These are phyloP conservation scores for Eucalyptus sp. DNA, from an alignment of 345 rosid species.

Conservation along the genomic window DNA sequence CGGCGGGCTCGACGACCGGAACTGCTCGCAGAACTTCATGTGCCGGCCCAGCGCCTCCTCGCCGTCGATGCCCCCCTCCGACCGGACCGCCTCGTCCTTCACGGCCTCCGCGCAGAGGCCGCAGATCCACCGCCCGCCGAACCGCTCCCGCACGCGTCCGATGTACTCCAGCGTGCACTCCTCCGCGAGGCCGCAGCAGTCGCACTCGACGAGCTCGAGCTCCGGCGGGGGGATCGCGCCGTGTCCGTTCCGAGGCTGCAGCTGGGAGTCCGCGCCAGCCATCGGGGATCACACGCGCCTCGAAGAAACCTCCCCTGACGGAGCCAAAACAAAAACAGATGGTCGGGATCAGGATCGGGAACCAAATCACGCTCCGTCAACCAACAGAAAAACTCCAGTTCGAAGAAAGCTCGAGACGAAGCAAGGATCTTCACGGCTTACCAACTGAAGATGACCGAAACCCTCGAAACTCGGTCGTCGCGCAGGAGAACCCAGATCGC, in stretches of 20 bases:
- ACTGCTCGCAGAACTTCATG: constrained; percentile 42
- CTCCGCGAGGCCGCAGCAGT: constrained; percentile 62
- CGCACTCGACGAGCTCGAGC: constrained; percentile 43
- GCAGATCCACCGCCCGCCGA: constrained; percentile 62
- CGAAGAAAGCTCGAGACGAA: neutral
- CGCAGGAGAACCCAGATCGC: neutral
- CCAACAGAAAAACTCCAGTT: neutral
- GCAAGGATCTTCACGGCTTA: neutral
- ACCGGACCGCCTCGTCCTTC: constrained; percentile 37
- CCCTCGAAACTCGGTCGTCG: neutral
- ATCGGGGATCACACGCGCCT: neutral
- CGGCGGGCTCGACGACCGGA: constrained; percentile 17
- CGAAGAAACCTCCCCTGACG: neutral
- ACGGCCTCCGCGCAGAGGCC: constrained; percentile 74
- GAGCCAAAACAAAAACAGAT: neutral
- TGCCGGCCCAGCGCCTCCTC: constrained; percentile 57
- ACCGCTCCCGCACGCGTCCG: constrained; percentile 30
- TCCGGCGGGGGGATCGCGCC: neutral
- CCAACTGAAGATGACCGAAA: neutral
- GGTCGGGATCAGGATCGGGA: neutral
- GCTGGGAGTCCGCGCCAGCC: neutral
- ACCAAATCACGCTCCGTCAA: neutral
- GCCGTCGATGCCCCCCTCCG: constrained; percentile 14
- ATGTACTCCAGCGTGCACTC: constrained; percentile 63
- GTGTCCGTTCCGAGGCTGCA: neutral